Percentiles rank a stretch among this genome's conserved stretches.
phyloP scores from a whole-genome alignment of 805 yeast species.

The Metschnikowia dekortorum region DNA sequence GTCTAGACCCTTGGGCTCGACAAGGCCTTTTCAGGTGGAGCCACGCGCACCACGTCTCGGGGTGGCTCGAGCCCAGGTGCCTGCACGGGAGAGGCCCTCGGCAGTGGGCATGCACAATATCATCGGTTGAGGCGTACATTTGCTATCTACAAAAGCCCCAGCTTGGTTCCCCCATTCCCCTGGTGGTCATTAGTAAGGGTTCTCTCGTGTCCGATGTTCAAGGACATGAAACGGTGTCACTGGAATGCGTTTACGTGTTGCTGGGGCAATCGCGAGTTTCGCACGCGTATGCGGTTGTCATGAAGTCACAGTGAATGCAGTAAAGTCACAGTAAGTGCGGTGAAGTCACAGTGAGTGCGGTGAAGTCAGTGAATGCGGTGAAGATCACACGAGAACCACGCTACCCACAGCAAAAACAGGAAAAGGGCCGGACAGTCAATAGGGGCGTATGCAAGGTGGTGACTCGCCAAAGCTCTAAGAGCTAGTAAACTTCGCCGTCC shows the following conservation, averaged over 20 bases:
- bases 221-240: not conserved
- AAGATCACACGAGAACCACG: slow-evolving; percentile 1
- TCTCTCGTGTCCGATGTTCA: not conserved
- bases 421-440: too few relatives aligned
- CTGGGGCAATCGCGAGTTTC: not conserved
- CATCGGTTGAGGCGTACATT: not conserved
- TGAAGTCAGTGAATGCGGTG: not conserved
- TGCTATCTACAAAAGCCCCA: slow-evolving; percentile 1
- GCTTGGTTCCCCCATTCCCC: not conserved
- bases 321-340: too few relatives aligned
- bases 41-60: too few relatives aligned
- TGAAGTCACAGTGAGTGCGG: too few relatives aligned
- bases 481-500: not conserved
- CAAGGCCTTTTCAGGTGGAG: too few relatives aligned
- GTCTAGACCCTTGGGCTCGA: too few relatives aligned
- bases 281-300: not conserved
- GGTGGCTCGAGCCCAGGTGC: too few relatives aligned
- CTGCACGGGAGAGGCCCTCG: too few relatives aligned
- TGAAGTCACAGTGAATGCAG: not conserved
- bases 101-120: too few relatives aligned
- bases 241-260: not conserved
- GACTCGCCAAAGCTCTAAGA: too few relatives aligned
- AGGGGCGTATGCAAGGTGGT: too few relatives aligned
- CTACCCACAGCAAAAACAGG: not conserved
- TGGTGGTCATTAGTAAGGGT: not conserved